A percentile compares a stretch with the other conserved stretches of the same genome.
Evolutionary conservation across 1,139 yeast genomes (phyloP).

Genomic region (Yamadazyma dushanensis): DNA sequence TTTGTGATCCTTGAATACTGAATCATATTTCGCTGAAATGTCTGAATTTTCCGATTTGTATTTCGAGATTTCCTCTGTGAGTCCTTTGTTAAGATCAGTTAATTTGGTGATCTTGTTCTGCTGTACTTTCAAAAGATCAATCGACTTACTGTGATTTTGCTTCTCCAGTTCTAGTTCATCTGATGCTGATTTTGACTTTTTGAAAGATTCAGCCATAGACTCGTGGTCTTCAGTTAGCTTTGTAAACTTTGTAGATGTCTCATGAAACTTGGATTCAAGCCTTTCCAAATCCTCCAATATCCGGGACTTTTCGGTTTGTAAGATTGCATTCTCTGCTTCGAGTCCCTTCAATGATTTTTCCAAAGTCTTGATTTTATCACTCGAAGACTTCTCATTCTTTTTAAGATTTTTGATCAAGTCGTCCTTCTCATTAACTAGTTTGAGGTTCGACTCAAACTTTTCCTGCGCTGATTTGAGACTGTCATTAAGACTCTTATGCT

Average conservation of each 20-base stretch:
- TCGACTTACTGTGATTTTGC: slow-evolving; percentile 18
- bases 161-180: slow-evolving; percentile 16
- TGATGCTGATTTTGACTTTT: slow-evolving; percentile 7
- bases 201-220: slow-evolving; percentile 8
- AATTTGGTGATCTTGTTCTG: slow-evolving; percentile 18
- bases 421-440: slow-evolving; percentile 29
- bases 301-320: slow-evolving; percentile 19
- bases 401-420: slow-evolving; percentile 24
- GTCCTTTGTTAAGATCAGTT: slow-evolving; percentile 9
- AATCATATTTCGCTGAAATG: slow-evolving; percentile 10
- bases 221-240: slow-evolving; percentile 20
- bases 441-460: slow-evolving; percentile 30
- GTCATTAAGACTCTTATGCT: slow-evolving; percentile 46
- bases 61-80: slow-evolving; percentile 21
- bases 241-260: slow-evolving; percentile 19
- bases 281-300: slow-evolving; percentile 16
- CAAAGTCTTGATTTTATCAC: slow-evolving; percentile 20
- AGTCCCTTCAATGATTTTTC: slow-evolving; percentile 16
- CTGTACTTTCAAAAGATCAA: slow-evolving; percentile 19
- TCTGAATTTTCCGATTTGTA: slow-evolving; percentile 7
- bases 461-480: slow-evolving; percentile 53
- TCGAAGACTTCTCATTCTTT: slow-evolving; percentile 24
- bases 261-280: slow-evolving; percentile 27
- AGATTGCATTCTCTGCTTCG: slow-evolving; percentile 19
- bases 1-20: slow-evolving; percentile 6